phyloP scores from a whole-genome alignment of 768 basidiomycete species.

The Leccinum subtestaceum region DNA sequence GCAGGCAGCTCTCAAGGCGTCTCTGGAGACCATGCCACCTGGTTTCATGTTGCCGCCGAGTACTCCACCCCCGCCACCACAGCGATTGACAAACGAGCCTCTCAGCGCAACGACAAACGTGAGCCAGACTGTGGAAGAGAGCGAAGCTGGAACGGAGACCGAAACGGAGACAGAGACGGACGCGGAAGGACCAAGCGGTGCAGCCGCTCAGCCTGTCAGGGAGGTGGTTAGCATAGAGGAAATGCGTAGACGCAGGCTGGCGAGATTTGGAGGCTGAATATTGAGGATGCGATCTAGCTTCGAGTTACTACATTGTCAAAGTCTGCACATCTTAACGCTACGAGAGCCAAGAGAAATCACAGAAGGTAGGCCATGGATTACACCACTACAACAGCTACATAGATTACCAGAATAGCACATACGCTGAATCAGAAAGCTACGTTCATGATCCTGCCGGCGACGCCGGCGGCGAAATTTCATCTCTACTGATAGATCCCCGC shows the following conservation, averaged over 20 bases:
- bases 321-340: not conserved
- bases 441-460: constrained; percentile 9
- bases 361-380: not conserved
- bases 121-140: constrained; percentile 15
- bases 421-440: not conserved
- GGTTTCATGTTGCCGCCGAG: constrained; percentile 43
- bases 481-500: constrained; percentile 35
- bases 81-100: constrained; percentile 14
- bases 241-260: constrained; percentile 60
- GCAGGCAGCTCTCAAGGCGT: constrained; percentile 85
- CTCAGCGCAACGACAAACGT: not conserved
- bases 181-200: constrained; percentile 8
- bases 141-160: constrained; percentile 33
- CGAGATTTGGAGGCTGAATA: constrained; percentile 53
- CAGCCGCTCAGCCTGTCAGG: constrained; percentile 13
- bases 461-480: constrained; percentile 24
- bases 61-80: constrained; percentile 11
- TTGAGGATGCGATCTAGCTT: constrained; percentile 5
- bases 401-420: not conserved
- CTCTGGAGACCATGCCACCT: constrained; percentile 61
- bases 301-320: not conserved
- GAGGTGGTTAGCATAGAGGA: constrained; percentile 58
- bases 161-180: constrained; percentile 39
- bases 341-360: not conserved
- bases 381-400: not conserved